phyloP scores from a whole-genome alignment of 352 stramenopile genomes.

The Blastocystis sp. region DNA sequence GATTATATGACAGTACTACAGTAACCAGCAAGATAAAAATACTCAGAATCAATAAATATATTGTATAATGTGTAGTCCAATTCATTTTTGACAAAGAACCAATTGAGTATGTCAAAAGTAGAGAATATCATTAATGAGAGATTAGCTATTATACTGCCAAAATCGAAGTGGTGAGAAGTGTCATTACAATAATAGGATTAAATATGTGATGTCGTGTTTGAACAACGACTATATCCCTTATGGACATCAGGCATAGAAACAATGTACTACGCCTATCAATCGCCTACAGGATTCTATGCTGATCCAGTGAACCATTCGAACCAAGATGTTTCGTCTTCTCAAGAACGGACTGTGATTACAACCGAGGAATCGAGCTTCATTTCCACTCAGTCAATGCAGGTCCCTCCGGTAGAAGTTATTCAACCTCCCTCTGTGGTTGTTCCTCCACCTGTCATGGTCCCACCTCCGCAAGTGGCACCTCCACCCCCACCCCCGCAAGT shows the following conservation, averaged over 20 bases:
- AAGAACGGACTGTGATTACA: not conserved
- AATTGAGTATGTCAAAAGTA: no score
- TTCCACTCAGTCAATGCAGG: not conserved
- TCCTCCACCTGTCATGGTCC: not conserved
- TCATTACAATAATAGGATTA: no score
- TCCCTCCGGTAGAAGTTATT: not conserved
- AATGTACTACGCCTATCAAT: not conserved
- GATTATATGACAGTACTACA: not conserved
- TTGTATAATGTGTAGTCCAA: not conserved
- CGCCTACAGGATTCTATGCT: not conserved
- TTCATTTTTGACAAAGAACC: not conserved
- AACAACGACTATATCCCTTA: not conserved
- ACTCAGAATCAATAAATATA: not conserved
- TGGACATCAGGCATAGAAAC: not conserved
- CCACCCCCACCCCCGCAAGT: not conserved
- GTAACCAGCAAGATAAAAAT: not conserved
- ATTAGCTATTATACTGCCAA: no score
- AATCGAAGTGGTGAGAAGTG: no score
- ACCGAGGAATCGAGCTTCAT: not conserved
- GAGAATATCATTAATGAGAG: no score
- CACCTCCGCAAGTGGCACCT: not conserved
- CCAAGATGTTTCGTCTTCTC: not conserved
- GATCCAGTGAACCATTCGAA: not conserved
- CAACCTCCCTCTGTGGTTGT: not conserved
- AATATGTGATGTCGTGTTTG: not conserved